Evolutionary conservation across 1,284 basidiomycete species (phyloP), one percentile per base, ranked within the genome.

Genomic region (Cryptococcus sp.): DNA sequence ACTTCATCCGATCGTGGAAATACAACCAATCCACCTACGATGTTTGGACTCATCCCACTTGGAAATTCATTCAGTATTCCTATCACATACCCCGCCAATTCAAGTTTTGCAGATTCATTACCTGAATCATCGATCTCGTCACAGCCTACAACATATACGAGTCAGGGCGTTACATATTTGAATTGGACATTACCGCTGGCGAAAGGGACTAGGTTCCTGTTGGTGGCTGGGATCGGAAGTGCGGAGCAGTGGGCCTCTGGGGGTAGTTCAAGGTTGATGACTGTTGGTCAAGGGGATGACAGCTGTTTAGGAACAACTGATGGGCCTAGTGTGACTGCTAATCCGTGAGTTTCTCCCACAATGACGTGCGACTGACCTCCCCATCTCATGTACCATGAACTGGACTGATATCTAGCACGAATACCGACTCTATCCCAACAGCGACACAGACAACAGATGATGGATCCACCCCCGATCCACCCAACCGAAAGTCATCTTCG

Each of bases 41-140:
- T 74, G 54, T 74, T 74, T 42, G 72, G 72, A 25, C 66, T 74
- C 53, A 74, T 74, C 32, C 72, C 72, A 0, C 56, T 74, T 1
- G 72, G 72, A 44, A 74, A 74, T 53, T 66, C 65, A 19, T 74
- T 74, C 55, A 60, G 54, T 13, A 67, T 74, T 14, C 72, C 72
- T 1, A 65, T 74, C 47, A 74, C 70, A 1, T 74, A 65, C 52
- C 24, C 48, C 13, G 43, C 18, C 22, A 34, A 45, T 7, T 62
- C 61, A 2, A 64, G 55, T 52, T 66, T 66, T 48, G 58, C 61
- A 0, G 43, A 57, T 7, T 57, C 57, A 21, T 63, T 74, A 2
- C 67, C 70, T 0, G 52, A 48, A 4, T 53, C 59, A 7, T 61
- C 55, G 0, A 23, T 69, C 1, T 68, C 67, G 9, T 58, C 70